Conservation (phyloP, 306 rosid species). For the Lathyrus oleraceus region DNA sequence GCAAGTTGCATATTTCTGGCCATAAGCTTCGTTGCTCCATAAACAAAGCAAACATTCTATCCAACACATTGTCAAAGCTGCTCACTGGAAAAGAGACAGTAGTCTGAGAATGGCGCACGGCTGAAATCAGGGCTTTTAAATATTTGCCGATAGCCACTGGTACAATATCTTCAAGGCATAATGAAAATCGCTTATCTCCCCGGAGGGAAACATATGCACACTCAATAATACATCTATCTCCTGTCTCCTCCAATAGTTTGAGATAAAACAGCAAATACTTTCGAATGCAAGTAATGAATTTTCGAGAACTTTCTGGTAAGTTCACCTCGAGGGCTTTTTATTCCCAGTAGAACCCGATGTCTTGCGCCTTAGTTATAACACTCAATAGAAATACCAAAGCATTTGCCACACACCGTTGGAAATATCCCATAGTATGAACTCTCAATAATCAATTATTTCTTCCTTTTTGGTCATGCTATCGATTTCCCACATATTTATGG, state of each 20-base stretch:
- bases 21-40: constrained; percentile 93
- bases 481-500: constrained; percentile 99
- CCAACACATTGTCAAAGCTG: constrained; percentile 68
- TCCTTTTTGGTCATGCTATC: constrained; percentile 89
- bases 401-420: neutral
- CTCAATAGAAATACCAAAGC: constrained; percentile 8
- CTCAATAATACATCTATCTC: constrained; percentile 88
- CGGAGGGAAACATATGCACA: constrained; percentile 89
- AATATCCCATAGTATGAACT: constrained; percentile 18
- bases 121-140: constrained; percentile 68
- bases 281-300: constrained; percentile 93
- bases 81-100: constrained; percentile 45
- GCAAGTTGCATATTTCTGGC: constrained; percentile 89
- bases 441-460: constrained; percentile 3
- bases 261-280: constrained; percentile 87
- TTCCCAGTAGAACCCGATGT: constrained; percentile 75
- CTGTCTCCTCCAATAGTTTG: constrained; percentile 89
- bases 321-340: constrained; percentile 85
- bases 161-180: constrained; percentile 95
- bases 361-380: constrained; percentile 50
- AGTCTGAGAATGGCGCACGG: constrained; percentile 54
- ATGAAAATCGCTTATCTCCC: constrained; percentile 91
- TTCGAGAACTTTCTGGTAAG: constrained; percentile 94
- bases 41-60: constrained; percentile 81
- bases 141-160: constrained; percentile 90